These are phyloP conservation scores for Nothophaeocryptopus gaeumannii DNA, from an alignment of 2,329 filamentous ascomycete genomes.

Conservation along the genomic window DNA sequence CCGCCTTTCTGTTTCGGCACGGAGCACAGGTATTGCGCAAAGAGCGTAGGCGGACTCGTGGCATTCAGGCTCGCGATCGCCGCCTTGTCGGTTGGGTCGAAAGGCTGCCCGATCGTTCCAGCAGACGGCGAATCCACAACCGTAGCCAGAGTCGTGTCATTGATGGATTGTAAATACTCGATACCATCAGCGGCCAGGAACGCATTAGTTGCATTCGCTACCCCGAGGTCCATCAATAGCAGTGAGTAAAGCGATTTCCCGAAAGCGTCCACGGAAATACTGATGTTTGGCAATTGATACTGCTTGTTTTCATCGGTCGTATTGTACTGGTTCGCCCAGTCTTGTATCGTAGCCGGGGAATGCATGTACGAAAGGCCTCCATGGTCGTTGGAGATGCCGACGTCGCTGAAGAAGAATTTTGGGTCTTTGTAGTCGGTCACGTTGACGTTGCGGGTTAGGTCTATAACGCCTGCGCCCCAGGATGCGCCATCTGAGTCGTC, in stretches of 20 bases:
- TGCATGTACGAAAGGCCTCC: constrained; percentile 8
- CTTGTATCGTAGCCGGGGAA: background rate
- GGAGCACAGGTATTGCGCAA: constrained; percentile 12
- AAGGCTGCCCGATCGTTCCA: background rate
- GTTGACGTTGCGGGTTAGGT: background rate
- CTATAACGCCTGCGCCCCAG: constrained; percentile 2
- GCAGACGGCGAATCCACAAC: background rate
- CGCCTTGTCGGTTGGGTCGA: background rate
- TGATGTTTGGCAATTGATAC: constrained; percentile 8
- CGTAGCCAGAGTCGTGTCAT: background rate
- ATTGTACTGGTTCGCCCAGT: constrained; percentile 6
- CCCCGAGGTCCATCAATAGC: constrained; percentile 7
- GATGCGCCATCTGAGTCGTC: background rate
- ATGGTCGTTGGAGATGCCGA: background rate
- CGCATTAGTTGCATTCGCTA: constrained; percentile 1
- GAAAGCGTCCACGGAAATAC: constrained; percentile 8
- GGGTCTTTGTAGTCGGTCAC: constrained; percentile 3
- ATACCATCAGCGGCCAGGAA: constrained; percentile 2
- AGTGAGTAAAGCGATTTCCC: constrained; percentile 13
- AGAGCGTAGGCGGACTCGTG: constrained; percentile 1
- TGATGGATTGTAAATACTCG: constrained; percentile 5
- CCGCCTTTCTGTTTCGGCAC: constrained; percentile 10
- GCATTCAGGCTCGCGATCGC: background rate
- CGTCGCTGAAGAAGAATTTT: constrained; percentile 1
- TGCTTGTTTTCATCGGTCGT: background rate